Evolutionary conservation across 345 rosid genomes (phyloP), one percentile per base, ranked within the genome.

Genomic region (Populus euphratica): DNA sequence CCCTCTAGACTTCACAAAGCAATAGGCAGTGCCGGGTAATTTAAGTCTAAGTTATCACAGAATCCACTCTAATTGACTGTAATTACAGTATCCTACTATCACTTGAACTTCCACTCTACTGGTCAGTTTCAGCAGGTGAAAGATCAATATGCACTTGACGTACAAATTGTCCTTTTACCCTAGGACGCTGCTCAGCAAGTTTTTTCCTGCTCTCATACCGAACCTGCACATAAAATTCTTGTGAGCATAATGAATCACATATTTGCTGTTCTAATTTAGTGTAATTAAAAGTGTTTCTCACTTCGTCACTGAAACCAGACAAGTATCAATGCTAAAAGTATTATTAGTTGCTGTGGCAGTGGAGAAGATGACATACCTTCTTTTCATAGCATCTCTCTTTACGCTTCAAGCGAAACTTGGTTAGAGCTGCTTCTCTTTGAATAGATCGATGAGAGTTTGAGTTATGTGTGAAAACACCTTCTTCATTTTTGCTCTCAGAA

Each of bases 341-440:
- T n/a, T 21, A 56, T n/a, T 56, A 56, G 27, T 56, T 56, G 62
- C 27, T 21, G 27, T 4, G 23, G 11, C 5, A 56, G 27, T 3
- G 27, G 63, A n/a, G 63, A 59, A 35, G 36, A 61, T 31, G 13
- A 20, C 5, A 16, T 88, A 93, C 98, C 98, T 91, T 96, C 86
- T 93, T 96, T 76, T 91, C 97, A 69, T 78, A 96, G 86, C 99
- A 93, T 78, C 98, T 89, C 69, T 93, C 99, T 76, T 96, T 96
- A 17, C 97, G 94, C 89, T 96, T 96, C 89, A 91, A 52, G 47
- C 99, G 91, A 81, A 96, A 96, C 85, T 93, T 93, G 50, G 31
- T 90, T 21, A 96, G 83, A 78, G 98, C 99, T 2, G 94, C 98
- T 89, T 93, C 97, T 73, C 99, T 90, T 84, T 87, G 92, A 20